phyloP scores from a whole-genome alignment of 2,329 filamentous ascomycete genomes.

The Arthrinium phaeospermum region DNA sequence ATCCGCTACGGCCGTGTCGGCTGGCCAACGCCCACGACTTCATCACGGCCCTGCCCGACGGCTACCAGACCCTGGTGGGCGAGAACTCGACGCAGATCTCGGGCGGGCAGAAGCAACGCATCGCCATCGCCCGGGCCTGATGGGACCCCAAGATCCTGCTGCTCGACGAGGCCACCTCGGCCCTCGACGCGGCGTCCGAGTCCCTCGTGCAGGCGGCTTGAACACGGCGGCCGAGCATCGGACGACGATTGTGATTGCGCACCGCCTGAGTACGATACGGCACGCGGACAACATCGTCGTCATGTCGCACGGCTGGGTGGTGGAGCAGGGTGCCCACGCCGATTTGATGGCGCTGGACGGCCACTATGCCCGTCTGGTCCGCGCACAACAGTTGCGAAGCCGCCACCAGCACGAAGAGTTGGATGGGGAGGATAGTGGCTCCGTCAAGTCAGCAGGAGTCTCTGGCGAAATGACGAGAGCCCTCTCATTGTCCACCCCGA shows the following conservation, averaged over 20 bases:
- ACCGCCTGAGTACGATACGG: slow-evolving; percentile 86
- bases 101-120: slow-evolving; percentile 89
- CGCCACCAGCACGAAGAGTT: neutral
- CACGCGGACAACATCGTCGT: slow-evolving; percentile 93
- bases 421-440: neutral
- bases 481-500: neutral
- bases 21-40: slow-evolving; percentile 90
- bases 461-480: neutral
- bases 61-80: slow-evolving; percentile 81
- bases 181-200: slow-evolving; percentile 74
- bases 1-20: slow-evolving; percentile 85
- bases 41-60: slow-evolving; percentile 80
- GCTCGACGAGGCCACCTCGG: slow-evolving; percentile 78
- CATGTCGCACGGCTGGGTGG: slow-evolving; percentile 82
- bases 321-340: slow-evolving; percentile 79
- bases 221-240: slow-evolving; percentile 81
- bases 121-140: slow-evolving; percentile 89
- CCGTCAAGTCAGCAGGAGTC: neutral
- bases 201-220: slow-evolving; percentile 78
- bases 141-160: slow-evolving; percentile 86
- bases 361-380: slow-evolving; percentile 76
- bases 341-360: slow-evolving; percentile 71
- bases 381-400: slow-evolving; percentile 67
- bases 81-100: slow-evolving; percentile 82
- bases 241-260: slow-evolving; percentile 90